These are phyloP conservation scores for Trypanosoma avium DNA, from an alignment of 208 protist genomes.

Conservation along the genomic window DNA sequence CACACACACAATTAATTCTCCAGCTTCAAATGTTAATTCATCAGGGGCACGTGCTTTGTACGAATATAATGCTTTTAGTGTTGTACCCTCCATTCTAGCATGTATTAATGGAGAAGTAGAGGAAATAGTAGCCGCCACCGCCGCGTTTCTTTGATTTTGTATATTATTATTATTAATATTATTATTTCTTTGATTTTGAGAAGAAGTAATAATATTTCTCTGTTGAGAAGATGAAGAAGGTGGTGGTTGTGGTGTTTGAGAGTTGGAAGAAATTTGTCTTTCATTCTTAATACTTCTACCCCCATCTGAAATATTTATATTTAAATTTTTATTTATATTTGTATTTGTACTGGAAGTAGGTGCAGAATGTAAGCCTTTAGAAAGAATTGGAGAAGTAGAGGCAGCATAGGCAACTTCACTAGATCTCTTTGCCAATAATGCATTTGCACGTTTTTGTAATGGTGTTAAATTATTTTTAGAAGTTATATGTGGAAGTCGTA, in stretches of 20 bases:
- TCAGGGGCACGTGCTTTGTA: constrained; percentile 82
- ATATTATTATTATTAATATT: no score
- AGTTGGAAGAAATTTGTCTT: no score
- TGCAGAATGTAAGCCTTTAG: constrained; percentile 3
- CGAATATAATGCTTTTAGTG: constrained; percentile 65
- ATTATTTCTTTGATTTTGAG: no score
- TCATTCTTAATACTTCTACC: no score
- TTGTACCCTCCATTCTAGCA: constrained; percentile 63
- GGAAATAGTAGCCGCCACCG: no score
- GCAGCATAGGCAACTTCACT: neutral
- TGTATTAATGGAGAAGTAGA: neutral
- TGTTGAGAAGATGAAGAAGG: no score
- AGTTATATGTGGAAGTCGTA: constrained; percentile 5
- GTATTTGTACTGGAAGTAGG: constrained; percentile 14
- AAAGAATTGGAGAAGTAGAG: neutral
- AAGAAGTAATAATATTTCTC: no score
- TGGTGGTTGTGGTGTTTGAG: no score
- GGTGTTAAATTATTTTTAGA: no score
- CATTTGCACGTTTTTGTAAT: neutral
- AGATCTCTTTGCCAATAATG: neutral
- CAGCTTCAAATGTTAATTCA: constrained; percentile 82
- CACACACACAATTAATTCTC: constrained; percentile 78
- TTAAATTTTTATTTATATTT: neutral
- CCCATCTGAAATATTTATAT: no score
- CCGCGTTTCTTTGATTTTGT: no score